These are phyloP conservation scores for Gossypium trilobum DNA, from an alignment of 441 rosid species.

Conservation along the genomic window DNA sequence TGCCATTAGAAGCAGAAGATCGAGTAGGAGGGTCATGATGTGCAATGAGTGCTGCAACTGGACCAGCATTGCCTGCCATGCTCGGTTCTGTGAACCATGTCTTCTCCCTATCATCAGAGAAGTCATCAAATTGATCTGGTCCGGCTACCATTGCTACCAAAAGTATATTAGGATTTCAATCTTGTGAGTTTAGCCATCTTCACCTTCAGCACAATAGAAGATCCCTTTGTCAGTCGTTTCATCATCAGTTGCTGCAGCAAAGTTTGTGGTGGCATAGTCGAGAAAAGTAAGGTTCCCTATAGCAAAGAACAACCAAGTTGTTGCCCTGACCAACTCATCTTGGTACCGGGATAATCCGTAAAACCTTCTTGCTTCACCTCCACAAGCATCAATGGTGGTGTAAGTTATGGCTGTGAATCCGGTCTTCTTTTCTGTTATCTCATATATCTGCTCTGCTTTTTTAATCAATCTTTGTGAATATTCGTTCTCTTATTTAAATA, in stretches of 20 bases:
- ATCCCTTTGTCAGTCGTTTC: slow-evolving; percentile 38
- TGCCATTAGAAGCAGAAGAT: slow-evolving; percentile 4
- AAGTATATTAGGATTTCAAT: slow-evolving; percentile 32
- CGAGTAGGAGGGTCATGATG: too few relatives aligned
- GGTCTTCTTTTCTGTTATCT: slow-evolving; percentile 25
- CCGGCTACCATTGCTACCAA: slow-evolving; percentile 37
- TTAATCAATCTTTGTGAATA: slow-evolving; percentile 23
- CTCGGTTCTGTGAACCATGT: slow-evolving; percentile 32
- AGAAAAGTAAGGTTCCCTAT: slow-evolving; percentile 45
- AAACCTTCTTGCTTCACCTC: slow-evolving; percentile 36
- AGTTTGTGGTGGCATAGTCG: slow-evolving; percentile 27
- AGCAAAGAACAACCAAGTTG: slow-evolving; percentile 50
- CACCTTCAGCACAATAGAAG: slow-evolving; percentile 29
- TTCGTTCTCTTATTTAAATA: slow-evolving; percentile 33
- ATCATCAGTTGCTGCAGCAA: slow-evolving; percentile 31
- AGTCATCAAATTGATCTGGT: slow-evolving; percentile 26
- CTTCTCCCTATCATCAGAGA: slow-evolving; percentile 28
- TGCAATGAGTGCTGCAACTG: too few relatives aligned
- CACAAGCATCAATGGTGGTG: slow-evolving; percentile 29
- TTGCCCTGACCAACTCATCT: slow-evolving; percentile 54
- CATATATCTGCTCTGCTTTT: slow-evolving; percentile 31
- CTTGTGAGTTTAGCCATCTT: slow-evolving; percentile 25
- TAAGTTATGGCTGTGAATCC: slow-evolving; percentile 22
- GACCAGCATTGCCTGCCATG: slow-evolving; percentile 12
- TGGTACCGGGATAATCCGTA: slow-evolving; percentile 41